Conservation (phyloP, 768 basidiomycete genomes). For the Lactarius hatsudake region DNA sequence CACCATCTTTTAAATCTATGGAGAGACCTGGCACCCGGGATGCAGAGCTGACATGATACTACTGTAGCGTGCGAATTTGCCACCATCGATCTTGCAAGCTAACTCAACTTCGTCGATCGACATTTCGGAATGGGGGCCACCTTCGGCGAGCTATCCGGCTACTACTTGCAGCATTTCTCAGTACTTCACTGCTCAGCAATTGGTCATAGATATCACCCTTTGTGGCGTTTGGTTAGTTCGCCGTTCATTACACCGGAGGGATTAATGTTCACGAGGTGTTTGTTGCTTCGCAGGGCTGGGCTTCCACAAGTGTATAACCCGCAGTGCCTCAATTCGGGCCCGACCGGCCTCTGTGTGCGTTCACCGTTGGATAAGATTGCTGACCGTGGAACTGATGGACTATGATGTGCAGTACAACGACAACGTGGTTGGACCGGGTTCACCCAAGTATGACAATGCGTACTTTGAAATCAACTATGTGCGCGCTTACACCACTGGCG, state of each 20-base stretch:
- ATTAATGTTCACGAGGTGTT: neutral
- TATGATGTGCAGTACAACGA: slow-evolving; percentile 43
- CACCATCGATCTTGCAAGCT: slow-evolving; percentile 36
- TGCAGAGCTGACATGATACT: neutral
- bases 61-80: slow-evolving; percentile 39
- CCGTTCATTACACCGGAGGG: neutral
- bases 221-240: slow-evolving; percentile 49
- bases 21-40: neutral
- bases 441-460: slow-evolving; percentile 53
- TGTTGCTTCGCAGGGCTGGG: slow-evolving; percentile 46
- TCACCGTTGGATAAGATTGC: neutral
- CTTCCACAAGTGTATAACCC: slow-evolving; percentile 42
- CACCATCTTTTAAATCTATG: neutral
- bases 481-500: slow-evolving; percentile 50
- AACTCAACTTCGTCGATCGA: slow-evolving; percentile 38
- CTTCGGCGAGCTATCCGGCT: slow-evolving; percentile 44
- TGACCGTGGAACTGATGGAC: neutral
- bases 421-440: slow-evolving; percentile 53
- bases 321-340: slow-evolving; percentile 40
- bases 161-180: slow-evolving; percentile 43
- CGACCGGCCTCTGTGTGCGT: slow-evolving; percentile 46
- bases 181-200: slow-evolving; percentile 48
- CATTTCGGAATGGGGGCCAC: slow-evolving; percentile 44
- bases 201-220: slow-evolving; percentile 57
- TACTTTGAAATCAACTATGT: slow-evolving; percentile 70